Conservation (phyloP, 768 basidiomycete species). For the Fibroporia radiculosa region DNA sequence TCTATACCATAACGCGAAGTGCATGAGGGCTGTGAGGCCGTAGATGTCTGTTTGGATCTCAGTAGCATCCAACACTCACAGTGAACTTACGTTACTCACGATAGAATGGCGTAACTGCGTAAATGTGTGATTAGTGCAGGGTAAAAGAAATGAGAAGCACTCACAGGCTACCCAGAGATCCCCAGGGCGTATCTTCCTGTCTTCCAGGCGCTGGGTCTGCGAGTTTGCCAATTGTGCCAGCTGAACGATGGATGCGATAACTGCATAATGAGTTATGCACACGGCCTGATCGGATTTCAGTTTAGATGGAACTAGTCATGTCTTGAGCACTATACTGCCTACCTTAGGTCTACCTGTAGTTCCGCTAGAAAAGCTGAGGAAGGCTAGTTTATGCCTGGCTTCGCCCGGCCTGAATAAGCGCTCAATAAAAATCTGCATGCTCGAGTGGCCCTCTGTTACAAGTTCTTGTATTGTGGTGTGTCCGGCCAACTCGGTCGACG, state of each 20-base stretch:
- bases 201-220: background rate
- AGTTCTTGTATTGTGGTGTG: conserved; percentile 37
- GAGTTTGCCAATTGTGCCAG: conserved; percentile 19
- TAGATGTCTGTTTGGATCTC: conserved; percentile 48
- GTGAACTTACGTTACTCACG: background rate
- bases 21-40: conserved; percentile 54
- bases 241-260: conserved; percentile 23
- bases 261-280: conserved; percentile 25
- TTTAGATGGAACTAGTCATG: background rate
- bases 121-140: background rate
- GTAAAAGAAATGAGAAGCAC: conserved; percentile 26
- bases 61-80: background rate
- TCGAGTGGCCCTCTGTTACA: conserved; percentile 39
- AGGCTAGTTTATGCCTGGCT: conserved; percentile 58
- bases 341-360: conserved; percentile 67
- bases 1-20: conserved; percentile 44
- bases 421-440: conserved; percentile 36
- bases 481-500: no score
- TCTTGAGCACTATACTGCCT: background rate
- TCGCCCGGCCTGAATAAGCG: conserved; percentile 45
- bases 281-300: conserved; percentile 28
- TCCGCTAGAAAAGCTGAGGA: conserved; percentile 64
- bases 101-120: background rate
- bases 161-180: conserved; percentile 52
- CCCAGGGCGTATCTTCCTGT: conserved; percentile 31